phyloP scores from a whole-genome alignment of 257 asterid species.

The Lithospermum erythrorhizon region DNA sequence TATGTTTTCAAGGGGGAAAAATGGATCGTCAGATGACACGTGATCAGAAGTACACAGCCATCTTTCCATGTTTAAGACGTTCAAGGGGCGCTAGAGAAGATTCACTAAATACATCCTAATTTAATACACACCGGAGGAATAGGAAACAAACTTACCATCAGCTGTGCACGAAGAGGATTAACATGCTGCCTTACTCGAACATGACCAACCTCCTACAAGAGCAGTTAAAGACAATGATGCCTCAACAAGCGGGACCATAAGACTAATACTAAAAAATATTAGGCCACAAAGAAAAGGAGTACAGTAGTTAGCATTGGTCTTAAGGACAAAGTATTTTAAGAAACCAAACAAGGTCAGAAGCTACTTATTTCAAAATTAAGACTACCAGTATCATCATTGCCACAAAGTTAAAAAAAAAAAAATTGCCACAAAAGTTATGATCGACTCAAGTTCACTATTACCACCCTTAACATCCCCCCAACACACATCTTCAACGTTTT shows the following conservation, averaged over 20 bases:
- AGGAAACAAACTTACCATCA: slow-evolving; percentile 40
- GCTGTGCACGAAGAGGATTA: slow-evolving; percentile 65
- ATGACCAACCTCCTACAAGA: slow-evolving; percentile 80
- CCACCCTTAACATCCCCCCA: no score
- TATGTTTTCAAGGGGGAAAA: not conserved
- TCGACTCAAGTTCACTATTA: no score
- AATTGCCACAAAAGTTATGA: no score
- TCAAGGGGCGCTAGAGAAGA: not conserved
- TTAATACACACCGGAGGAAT: not conserved
- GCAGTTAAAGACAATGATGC: not conserved
- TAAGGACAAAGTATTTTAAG: no score
- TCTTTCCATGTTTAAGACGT: not conserved
- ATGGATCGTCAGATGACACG: no score
- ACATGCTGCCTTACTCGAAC: slow-evolving; percentile 89
- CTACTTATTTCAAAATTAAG: no score
- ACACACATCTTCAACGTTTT: no score
- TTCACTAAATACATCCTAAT: not conserved
- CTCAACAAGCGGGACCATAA: not conserved
- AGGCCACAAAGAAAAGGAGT: not conserved
- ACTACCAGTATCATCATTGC: no score
- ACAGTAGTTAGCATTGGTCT: no score
- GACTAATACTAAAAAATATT: not conserved
- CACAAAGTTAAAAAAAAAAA: no score
- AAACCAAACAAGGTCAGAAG: not conserved
- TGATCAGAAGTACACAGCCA: not conserved